Conservation (phyloP, 495 filamentous ascomycete species). For the Neurospora sp. region DNA sequence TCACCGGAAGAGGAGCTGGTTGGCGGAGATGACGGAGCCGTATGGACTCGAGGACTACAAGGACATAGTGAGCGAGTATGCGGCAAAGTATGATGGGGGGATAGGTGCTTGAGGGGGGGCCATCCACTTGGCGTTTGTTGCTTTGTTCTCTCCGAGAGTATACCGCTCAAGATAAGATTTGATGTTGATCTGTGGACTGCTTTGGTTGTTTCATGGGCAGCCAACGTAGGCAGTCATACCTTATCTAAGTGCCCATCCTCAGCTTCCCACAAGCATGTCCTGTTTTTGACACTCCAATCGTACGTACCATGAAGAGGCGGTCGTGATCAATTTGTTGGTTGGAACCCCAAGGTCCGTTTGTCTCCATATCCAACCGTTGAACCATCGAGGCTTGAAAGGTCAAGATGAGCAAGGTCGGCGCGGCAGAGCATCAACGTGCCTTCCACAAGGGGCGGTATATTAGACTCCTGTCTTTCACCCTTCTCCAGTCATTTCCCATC, state of each 20-base stretch:
- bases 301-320: background rate
- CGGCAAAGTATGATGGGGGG: background rate
- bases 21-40: slow-evolving; percentile 42
- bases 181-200: background rate
- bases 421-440: background rate
- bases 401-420: background rate
- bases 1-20: slow-evolving; percentile 33
- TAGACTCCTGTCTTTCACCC: background rate
- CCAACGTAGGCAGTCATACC: background rate
- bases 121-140: background rate
- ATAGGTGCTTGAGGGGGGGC: background rate
- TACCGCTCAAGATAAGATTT: background rate
- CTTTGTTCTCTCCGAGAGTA: background rate
- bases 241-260: background rate
- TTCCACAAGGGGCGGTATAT: background rate
- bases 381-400: background rate
- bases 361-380: background rate
- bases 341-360: background rate
- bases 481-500: background rate
- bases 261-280: background rate
- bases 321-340: background rate
- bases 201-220: background rate
- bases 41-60: slow-evolving; percentile 53
- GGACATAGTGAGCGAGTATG: slow-evolving; percentile 50
- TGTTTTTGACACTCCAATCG: background rate